Percentiles rank a stretch among this genome's conserved stretches.
phyloP scores from a whole-genome alignment of 1,139 yeast species.

The Wickerhamiella pararugosa region DNA sequence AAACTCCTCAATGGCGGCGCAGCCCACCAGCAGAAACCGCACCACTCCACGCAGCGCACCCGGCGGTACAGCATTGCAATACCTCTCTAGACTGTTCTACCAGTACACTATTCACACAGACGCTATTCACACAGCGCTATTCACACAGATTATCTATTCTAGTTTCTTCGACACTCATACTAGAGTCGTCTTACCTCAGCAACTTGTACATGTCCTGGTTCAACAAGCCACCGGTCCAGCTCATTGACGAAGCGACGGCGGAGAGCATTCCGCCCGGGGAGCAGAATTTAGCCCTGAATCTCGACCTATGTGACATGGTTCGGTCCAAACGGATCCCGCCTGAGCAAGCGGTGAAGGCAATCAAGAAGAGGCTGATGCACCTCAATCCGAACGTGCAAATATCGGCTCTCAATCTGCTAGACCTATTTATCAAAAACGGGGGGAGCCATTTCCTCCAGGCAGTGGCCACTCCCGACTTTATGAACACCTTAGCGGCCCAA shows the following conservation, averaged over 20 bases:
- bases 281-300: constrained; percentile 59
- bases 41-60: too few species aligned
- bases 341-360: constrained; percentile 67
- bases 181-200: too few species aligned
- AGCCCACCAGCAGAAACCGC: too few species aligned
- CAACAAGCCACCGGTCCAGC: constrained; percentile 31
- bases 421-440: constrained; percentile 83
- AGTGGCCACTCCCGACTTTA: constrained; percentile 70
- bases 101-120: too few species aligned
- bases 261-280: constrained; percentile 89
- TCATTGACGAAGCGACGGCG: constrained; percentile 64
- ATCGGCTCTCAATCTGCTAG: constrained; percentile 61
- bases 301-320: constrained; percentile 80
- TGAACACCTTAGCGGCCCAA: constrained; percentile 39
- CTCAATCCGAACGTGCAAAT: constrained; percentile 63
- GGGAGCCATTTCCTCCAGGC: constrained; percentile 76
- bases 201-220: constrained; percentile 9
- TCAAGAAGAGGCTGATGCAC: constrained; percentile 57
- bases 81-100: too few species aligned
- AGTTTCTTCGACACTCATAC: too few species aligned
- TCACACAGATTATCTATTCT: too few species aligned
- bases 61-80: too few species aligned
- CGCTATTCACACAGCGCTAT: too few species aligned
- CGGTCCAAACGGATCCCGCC: constrained; percentile 74
- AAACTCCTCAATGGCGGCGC: too few species aligned